Evolutionary conservation across 1,284 basidiomycete genomes (phyloP).

Genomic region (Cutaneotrichosporon sp.): DNA sequence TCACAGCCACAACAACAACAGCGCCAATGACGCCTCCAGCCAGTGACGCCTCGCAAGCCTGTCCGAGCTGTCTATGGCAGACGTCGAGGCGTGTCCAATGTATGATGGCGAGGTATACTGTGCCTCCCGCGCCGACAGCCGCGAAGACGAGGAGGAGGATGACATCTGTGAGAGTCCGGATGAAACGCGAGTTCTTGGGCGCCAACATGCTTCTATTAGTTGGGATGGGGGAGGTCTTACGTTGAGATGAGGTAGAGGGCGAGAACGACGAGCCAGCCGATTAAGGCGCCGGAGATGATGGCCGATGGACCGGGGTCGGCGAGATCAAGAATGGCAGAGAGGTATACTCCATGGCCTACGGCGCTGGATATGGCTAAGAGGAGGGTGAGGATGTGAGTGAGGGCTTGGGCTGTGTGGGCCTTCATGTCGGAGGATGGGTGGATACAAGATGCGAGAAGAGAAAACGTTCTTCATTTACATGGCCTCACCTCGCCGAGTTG

Average conservation of each 20-base stretch:
- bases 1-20: neutral
- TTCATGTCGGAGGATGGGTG: neutral
- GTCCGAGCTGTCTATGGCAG: neutral
- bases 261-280: neutral
- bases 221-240: neutral
- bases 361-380: neutral
- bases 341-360: neutral
- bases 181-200: neutral
- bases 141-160: neutral
- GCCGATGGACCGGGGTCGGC: neutral
- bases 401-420: neutral
- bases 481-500: too few relatives aligned
- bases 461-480: neutral
- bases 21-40: neutral
- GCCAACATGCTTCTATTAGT: neutral
- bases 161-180: neutral
- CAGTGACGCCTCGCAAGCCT: neutral
- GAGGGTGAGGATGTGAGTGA: neutral
- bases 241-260: neutral
- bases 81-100: neutral
- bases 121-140: neutral
- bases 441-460: neutral
- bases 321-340: neutral
- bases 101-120: neutral
- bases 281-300: neutral